Evolutionary conservation across 2,329 filamentous ascomycete genomes (phyloP), one percentile per base, ranked within the genome.

Genomic region (Neopestalotiopsis clavispora): DNA sequence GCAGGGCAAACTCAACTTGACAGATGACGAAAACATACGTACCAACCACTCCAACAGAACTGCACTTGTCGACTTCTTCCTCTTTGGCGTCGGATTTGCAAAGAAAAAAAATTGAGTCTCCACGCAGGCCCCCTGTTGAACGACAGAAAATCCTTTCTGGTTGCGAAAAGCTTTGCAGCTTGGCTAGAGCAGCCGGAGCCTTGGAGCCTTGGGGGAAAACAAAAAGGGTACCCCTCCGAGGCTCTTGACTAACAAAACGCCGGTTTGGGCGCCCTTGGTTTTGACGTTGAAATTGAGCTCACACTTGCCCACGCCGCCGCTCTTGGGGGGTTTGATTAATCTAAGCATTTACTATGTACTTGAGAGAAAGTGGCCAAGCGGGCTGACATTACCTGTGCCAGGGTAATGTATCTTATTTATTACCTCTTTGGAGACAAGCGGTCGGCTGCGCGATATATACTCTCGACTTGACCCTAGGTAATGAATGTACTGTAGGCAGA

Each of bases 211-310:
- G n/a, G 17, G 4, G 17, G 20, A 20, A 7, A 17, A 52, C 17
- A 20, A 52, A n/a, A 17, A 52, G 45, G 45, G 45, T 52, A 52
- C 32, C 59, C 32, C 34, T 13, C 32, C 14, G n/a, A 40, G 30
- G 59, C 32, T 62, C 14, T 38, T 20, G 45, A 52, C 45, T 52
- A 52, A 52, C 45, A 52, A 52, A 52, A 52, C 45, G 17, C 45
- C 45, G 45, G 45, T 9, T 52, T 10, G n/a, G 45, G 45, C 6
- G 45, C 45, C 20, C 7, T 40, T 5, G 14, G 34, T n/a, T 38
- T 62, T 34, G 59, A 62, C 32, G 59, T 62, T 40, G 59, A 62
- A 62, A 62, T 62, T 62, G 59, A 62, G 59, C 59, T 62, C 30
- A 62, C 30, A 34, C 32, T 40, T 62, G 28, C n/a, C 20, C 32